Conservation (phyloP, 495 filamentous ascomycete species). For the Glonium stellatum region DNA sequence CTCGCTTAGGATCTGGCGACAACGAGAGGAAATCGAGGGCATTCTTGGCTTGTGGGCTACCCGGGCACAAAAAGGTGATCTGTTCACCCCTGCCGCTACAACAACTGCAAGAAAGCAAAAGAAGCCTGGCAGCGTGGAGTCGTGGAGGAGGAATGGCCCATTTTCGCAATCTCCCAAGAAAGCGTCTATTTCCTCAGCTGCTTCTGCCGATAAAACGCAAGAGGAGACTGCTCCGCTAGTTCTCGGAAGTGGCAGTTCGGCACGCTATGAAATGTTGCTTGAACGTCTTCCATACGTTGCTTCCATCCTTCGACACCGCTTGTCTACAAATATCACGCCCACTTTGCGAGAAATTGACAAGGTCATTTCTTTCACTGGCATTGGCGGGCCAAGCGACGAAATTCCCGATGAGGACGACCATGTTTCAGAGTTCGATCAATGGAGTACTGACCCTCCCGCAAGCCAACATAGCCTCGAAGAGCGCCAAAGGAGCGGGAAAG, state of each 20-base stretch:
- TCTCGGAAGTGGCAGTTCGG: constrained; percentile 49
- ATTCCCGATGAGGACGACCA: constrained; percentile 38
- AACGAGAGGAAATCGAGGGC: constrained; percentile 69
- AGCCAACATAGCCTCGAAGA: constrained; percentile 12
- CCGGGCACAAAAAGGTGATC: constrained; percentile 35
- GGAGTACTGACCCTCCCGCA: constrained; percentile 47
- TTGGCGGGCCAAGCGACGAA: constrained; percentile 22
- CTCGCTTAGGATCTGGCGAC: constrained; percentile 66
- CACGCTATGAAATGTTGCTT: constrained; percentile 67
- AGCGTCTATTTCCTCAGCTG: background rate
- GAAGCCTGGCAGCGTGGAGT: constrained; percentile 28
- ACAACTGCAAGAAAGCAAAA: background rate
- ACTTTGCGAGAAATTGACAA: constrained; percentile 52
- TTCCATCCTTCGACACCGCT: constrained; percentile 43
- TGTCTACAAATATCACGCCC: constrained; percentile 21
- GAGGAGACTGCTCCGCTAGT: constrained; percentile 36
- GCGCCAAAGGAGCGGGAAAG: constrained; percentile 11
- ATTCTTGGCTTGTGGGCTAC: constrained; percentile 59
- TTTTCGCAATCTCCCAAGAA: constrained; percentile 10
- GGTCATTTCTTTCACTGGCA: constrained; percentile 60
- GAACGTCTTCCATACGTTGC: constrained; percentile 81
- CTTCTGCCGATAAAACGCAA: background rate
- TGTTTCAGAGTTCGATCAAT: constrained; percentile 38
- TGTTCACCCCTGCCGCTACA: constrained; percentile 2
- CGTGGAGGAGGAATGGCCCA: constrained; percentile 27